Conservation (phyloP, 164 flowering plant species). For the Buxus sempervirens region DNA sequence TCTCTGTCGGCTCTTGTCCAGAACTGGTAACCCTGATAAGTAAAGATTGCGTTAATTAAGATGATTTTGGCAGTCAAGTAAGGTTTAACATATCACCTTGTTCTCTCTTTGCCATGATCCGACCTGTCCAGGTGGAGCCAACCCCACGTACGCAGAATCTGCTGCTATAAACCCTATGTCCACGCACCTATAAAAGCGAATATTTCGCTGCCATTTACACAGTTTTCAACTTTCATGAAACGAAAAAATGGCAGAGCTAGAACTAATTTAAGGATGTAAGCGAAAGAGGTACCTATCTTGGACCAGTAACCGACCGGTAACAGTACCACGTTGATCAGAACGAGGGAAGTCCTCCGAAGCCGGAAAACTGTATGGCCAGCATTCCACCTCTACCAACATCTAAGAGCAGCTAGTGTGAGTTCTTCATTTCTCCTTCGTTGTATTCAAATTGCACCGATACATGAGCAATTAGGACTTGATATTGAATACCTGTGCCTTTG, state of each 20-base stretch:
- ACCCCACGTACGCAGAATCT: slow-evolving; percentile 62
- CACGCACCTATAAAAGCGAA: slow-evolving; percentile 21
- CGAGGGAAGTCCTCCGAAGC: slow-evolving; percentile 60
- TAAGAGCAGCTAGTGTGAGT: slow-evolving; percentile 11
- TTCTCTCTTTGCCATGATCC: slow-evolving; percentile 92
- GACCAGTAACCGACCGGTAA: slow-evolving; percentile 62
- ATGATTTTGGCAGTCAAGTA: background rate
- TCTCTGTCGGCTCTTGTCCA: slow-evolving; percentile 51
- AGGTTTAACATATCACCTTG: slow-evolving; percentile 44
- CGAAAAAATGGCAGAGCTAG: slow-evolving; percentile 33
- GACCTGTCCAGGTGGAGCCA: slow-evolving; percentile 70
- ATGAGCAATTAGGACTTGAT: background rate
- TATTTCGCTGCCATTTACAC: no score
- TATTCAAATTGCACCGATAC: no score
- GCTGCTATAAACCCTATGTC: slow-evolving; percentile 39
- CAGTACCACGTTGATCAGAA: slow-evolving; percentile 50
- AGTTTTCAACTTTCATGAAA: no score
- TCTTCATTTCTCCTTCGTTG: no score
- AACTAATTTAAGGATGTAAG: no score
- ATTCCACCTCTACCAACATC: slow-evolving; percentile 40
- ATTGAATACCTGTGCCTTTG: slow-evolving; percentile 38
- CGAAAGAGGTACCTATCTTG: slow-evolving; percentile 44
- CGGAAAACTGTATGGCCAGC: slow-evolving; percentile 85
- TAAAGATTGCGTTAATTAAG: background rate
- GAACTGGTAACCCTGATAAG: slow-evolving; percentile 51